Conservation (phyloP, 768 basidiomycete genomes). For the Lactifluus pinguis region DNA sequence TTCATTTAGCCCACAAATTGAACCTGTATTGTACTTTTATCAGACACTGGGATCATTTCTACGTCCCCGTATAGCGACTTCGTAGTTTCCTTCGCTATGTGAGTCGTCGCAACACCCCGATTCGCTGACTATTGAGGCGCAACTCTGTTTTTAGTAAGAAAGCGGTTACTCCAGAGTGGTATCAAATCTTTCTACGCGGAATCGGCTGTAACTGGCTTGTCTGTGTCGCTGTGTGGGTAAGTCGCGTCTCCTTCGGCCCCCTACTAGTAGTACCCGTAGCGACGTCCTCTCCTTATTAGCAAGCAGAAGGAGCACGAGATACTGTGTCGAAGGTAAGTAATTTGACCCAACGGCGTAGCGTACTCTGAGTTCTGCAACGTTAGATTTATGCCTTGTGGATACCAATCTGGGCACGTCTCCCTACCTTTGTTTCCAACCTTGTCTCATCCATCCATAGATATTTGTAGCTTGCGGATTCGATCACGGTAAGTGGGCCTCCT, state of each 20-base stretch:
- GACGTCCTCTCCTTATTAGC: constrained; percentile 32
- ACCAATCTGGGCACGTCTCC: constrained; percentile 55
- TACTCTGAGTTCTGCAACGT: neutral
- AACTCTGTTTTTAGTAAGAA: constrained; percentile 38
- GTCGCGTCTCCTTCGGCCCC: constrained; percentile 20
- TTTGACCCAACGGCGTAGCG: neutral
- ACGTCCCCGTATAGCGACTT: constrained; percentile 47
- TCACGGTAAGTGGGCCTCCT: constrained; percentile 39
- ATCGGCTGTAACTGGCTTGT: constrained; percentile 77
- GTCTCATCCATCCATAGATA: constrained; percentile 30
- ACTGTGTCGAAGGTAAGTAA: constrained; percentile 52
- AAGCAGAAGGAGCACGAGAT: constrained; percentile 59
- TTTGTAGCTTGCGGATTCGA: constrained; percentile 67
- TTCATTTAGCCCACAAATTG: neutral
- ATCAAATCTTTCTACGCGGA: constrained; percentile 64
- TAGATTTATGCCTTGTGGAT: constrained; percentile 60
- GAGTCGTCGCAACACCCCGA: constrained; percentile 20
- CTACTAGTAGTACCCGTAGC: neutral
- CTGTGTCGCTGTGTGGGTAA: constrained; percentile 62
- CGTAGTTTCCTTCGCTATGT: constrained; percentile 50
- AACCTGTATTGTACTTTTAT: neutral
- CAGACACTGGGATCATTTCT: constrained; percentile 54
- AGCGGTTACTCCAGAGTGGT: constrained; percentile 55
- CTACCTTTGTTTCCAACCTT: neutral
- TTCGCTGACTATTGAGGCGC: neutral